Percentiles rank a stretch among this genome's conserved stretches.
Evolutionary conservation across 345 rosid genomes (phyloP).

Genomic region (Citropsis articulata): DNA sequence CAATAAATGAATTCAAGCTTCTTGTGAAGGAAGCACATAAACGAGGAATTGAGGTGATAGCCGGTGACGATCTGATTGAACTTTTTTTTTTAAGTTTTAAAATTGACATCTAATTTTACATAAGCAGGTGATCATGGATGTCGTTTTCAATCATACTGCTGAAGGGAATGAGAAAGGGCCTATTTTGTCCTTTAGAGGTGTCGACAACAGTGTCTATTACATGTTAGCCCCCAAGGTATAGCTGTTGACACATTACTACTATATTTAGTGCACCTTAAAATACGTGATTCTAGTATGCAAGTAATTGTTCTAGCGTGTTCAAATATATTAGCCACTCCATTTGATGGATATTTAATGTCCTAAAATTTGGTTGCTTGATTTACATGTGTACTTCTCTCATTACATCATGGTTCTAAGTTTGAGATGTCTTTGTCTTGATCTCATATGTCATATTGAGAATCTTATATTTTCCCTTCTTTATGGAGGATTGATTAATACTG

Average conservation of each 20-base stretch:
- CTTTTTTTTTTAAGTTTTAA: slow-evolving; percentile 10
- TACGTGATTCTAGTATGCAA: no score
- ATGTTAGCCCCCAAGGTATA: slow-evolving; percentile 96
- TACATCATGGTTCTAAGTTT: no score
- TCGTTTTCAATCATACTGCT: slow-evolving; percentile 96
- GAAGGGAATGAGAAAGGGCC: slow-evolving; percentile 98
- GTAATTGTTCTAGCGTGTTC: no score
- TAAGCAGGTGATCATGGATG: slow-evolving; percentile 88
- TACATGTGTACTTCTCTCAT: no score
- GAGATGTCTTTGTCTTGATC: no score
- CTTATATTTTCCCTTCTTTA: no score
- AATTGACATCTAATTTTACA: slow-evolving; percentile 21
- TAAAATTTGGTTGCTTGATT: no score
- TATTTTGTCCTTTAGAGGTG: slow-evolving; percentile 81
- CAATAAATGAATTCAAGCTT: slow-evolving; percentile 80
- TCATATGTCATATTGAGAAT: no score
- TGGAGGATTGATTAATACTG: no score
- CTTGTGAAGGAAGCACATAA: slow-evolving; percentile 92
- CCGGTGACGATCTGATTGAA: slow-evolving; percentile 17
- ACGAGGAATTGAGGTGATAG: slow-evolving; percentile 86
- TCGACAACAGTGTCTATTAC: slow-evolving; percentile 89
- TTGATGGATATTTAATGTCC: no score
- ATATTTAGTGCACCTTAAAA: no score
- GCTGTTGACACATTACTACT: neutral
- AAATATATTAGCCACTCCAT: no score